Evolutionary conservation across 257 asterid genomes (phyloP), one percentile per base, ranked within the genome.

Genomic region (Buddleja alternifolia): DNA sequence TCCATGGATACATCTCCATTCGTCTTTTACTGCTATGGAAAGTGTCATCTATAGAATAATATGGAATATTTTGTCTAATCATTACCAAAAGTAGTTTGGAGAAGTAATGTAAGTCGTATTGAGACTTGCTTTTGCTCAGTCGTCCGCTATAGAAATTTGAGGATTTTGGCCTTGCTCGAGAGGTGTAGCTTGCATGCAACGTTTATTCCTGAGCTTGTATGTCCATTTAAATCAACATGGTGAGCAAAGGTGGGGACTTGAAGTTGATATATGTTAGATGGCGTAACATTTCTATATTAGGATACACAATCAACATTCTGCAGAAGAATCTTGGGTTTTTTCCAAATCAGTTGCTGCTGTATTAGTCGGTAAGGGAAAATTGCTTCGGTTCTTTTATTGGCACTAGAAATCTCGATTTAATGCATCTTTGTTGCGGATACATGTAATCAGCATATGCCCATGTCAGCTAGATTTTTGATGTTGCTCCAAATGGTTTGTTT

Each of bases 321-420:
- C 89, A 29, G 92, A 83, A 77, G 92, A 68, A 74, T 76, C 88
- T 73, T 86, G 84, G 54, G 54, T 29, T 29, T 77, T 79, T 78
- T 75, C 77, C 80, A 64, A 68, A 81, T 78, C 84, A 19, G 85
- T 81, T 77, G 92, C 92, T 77, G 92, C 87, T 72, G 48, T 68
- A 39, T 69, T 83, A 74, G 89, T 86, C 81, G 92, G 92, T 86
- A 86, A 86, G 92, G 78, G 73, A 65, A 73, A 81, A 65, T 70
- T 79, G 80, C 70, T 72, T 76, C 71, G 81, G 78, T 75, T 83
- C 66, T 67, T 16, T 46, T 76, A 57, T n/a, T n/a, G n/a, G n/a
- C n/a, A n/a, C 48, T 39, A 60, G 70, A 46, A 46, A 42, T 57
- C 17, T 41, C 70, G 32, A 40, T 44, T 59, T 20, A 19, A 34